Evolutionary conservation across 176 grass and related monocot species (phyloP).

Genomic region (Hyparrhenia diplandra): DNA sequence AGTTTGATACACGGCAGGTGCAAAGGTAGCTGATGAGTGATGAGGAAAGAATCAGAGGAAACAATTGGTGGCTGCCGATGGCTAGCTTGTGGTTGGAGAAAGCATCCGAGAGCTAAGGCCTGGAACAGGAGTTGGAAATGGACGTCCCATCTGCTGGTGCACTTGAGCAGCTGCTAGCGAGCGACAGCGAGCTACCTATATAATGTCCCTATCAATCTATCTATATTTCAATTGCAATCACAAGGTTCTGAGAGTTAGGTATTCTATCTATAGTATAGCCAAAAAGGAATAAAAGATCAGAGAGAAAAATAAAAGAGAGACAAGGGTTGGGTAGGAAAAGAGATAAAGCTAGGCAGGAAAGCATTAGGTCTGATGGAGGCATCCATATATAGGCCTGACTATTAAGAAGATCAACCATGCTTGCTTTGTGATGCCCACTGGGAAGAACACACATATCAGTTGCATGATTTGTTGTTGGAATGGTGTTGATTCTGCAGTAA

Average conservation of each 20-base stretch:
- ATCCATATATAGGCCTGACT: background rate
- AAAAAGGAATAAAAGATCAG: background rate
- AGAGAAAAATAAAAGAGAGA: no score
- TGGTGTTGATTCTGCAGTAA: background rate
- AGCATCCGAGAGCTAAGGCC: background rate
- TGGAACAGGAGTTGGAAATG: constrained; percentile 7
- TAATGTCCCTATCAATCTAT: background rate
- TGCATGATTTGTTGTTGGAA: background rate
- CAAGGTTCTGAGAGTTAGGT: constrained; percentile 2
- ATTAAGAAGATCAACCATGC: background rate
- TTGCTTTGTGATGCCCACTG: background rate
- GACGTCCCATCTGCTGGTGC: background rate
- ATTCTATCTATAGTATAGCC: background rate
- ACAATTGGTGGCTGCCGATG: background rate
- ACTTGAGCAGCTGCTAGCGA: background rate
- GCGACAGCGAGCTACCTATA: no score
- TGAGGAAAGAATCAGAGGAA: background rate
- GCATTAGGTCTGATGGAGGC: constrained; percentile 11
- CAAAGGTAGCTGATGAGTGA: background rate
- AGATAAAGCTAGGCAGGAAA: background rate
- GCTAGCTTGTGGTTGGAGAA: constrained; percentile 21
- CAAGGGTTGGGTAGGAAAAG: background rate
- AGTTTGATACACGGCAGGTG: constrained; percentile 20
- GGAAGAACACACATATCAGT: background rate
- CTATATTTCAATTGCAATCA: background rate